Conservation (phyloP, 1,284 basidiomycete species). For the Tremellales sp. region DNA sequence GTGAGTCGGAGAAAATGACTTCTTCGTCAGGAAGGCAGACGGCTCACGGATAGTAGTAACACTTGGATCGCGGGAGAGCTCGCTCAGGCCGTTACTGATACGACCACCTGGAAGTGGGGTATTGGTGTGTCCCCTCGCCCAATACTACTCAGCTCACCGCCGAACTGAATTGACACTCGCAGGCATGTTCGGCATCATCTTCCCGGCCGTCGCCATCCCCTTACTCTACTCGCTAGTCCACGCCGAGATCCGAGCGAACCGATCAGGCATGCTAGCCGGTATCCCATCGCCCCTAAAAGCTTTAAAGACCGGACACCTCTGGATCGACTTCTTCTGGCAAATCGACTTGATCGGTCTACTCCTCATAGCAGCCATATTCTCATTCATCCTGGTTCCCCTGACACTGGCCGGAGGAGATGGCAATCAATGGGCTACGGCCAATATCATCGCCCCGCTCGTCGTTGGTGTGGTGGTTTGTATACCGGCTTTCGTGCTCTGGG, state of each 20-base stretch:
- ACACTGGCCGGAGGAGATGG: slow-evolving; percentile 43
- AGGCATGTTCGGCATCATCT: slow-evolving; percentile 50
- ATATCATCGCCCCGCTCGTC: slow-evolving; percentile 48
- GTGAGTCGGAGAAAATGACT: slow-evolving; percentile 10
- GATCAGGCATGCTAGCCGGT: slow-evolving; percentile 30
- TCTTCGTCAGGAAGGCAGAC: background rate
- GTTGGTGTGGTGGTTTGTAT: slow-evolving; percentile 43
- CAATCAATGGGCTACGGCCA: slow-evolving; percentile 36
- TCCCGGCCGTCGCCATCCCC: slow-evolving; percentile 42
- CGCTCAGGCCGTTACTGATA: slow-evolving; percentile 29
- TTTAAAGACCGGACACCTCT: slow-evolving; percentile 9
- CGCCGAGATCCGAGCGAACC: slow-evolving; percentile 33
- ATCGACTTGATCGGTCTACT: slow-evolving; percentile 47
- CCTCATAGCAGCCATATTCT: slow-evolving; percentile 41
- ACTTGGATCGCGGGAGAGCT: slow-evolving; percentile 48
- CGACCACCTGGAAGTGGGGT: slow-evolving; percentile 43
- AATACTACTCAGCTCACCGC: background rate
- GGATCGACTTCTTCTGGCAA: slow-evolving; percentile 48
- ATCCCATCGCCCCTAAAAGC: slow-evolving; percentile 34
- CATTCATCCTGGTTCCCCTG: slow-evolving; percentile 47
- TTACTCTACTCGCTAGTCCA: slow-evolving; percentile 38
- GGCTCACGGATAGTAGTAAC: slow-evolving; percentile 31
- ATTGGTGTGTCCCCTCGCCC: slow-evolving; percentile 10
- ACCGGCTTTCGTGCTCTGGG: slow-evolving; percentile 47
- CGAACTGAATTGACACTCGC: background rate